phyloP scores from a whole-genome alignment of 345 rosid species.

The Eutrema japonicum region DNA sequence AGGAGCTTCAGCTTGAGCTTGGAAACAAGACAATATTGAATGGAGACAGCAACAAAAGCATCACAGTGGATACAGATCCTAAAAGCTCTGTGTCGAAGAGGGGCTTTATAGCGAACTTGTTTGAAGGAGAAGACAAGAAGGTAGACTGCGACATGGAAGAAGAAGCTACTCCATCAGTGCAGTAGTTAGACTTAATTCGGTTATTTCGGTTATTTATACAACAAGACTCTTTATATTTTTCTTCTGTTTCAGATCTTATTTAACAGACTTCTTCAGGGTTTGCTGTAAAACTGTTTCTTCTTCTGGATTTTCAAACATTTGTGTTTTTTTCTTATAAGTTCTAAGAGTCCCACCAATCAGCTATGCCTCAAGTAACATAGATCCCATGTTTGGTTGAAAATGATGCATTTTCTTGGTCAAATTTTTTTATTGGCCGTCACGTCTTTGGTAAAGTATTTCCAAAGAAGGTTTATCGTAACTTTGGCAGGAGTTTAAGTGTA shows the following conservation, averaged over 20 bases:
- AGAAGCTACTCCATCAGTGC: slow-evolving; percentile 24
- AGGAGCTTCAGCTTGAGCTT: slow-evolving; percentile 46
- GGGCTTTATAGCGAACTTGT: slow-evolving; percentile 31
- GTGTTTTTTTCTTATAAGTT: not conserved
- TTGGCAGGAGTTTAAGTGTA: too few species aligned
- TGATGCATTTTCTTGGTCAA: too few species aligned
- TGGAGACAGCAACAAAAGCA: slow-evolving; percentile 21
- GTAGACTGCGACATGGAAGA: slow-evolving; percentile 17
- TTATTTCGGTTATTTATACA: not conserved
- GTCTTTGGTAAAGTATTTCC: too few species aligned
- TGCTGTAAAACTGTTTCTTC: slow-evolving; percentile 7
- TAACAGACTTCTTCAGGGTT: not conserved
- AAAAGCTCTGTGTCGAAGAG: slow-evolving; percentile 12
- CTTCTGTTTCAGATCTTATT: not conserved
- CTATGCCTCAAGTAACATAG: not conserved
- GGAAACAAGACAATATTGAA: slow-evolving; percentile 34
- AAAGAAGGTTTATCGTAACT: too few species aligned
- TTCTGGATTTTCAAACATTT: not conserved
- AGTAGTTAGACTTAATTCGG: not conserved
- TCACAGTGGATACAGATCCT: not conserved
- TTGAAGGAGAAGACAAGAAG: slow-evolving; percentile 34
- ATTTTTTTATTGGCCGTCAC: too few species aligned
- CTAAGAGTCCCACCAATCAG: not conserved
- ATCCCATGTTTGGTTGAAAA: too few species aligned
- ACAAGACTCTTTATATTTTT: not conserved